These are phyloP conservation scores for Prunus mira DNA, from an alignment of 306 rosid species.

Conservation along the genomic window DNA sequence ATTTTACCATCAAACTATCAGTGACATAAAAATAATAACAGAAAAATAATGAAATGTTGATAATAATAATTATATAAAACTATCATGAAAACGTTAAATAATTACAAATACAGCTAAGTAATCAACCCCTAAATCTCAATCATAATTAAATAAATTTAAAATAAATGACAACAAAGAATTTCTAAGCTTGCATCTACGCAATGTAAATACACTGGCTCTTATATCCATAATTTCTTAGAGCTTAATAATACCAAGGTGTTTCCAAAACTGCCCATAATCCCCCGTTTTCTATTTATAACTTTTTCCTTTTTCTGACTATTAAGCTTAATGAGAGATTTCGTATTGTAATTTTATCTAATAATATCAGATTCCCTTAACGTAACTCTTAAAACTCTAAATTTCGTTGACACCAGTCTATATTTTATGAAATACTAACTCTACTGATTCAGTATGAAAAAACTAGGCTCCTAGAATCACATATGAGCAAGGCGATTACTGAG, in stretches of 20 bases:
- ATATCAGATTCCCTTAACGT: background rate
- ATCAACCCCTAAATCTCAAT: too few relatives aligned
- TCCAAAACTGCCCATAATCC: background rate
- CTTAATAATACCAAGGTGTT: background rate
- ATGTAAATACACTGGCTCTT: background rate
- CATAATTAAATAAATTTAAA: too few relatives aligned
- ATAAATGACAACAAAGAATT: too few relatives aligned
- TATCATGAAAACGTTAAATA: too few relatives aligned
- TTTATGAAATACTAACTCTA: background rate
- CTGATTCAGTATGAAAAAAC: background rate
- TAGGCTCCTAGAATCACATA: slow-evolving; percentile 6
- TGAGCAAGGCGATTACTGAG: background rate
- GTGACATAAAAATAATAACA: background rate
- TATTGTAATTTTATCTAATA: background rate
- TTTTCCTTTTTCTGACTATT: background rate
- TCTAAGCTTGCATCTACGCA: background rate
- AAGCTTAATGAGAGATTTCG: background rate
- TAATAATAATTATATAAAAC: too few relatives aligned
- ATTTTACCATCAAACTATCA: background rate
- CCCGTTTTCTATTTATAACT: background rate
- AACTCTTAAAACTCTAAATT: background rate
- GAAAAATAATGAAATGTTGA: too few relatives aligned
- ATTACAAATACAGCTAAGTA: too few relatives aligned
- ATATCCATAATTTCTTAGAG: background rate
- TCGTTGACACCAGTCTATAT: background rate